These are phyloP conservation scores for Cladobotryum mycophilum DNA, from an alignment of 2,329 filamentous ascomycete genomes.

Conservation along the genomic window DNA sequence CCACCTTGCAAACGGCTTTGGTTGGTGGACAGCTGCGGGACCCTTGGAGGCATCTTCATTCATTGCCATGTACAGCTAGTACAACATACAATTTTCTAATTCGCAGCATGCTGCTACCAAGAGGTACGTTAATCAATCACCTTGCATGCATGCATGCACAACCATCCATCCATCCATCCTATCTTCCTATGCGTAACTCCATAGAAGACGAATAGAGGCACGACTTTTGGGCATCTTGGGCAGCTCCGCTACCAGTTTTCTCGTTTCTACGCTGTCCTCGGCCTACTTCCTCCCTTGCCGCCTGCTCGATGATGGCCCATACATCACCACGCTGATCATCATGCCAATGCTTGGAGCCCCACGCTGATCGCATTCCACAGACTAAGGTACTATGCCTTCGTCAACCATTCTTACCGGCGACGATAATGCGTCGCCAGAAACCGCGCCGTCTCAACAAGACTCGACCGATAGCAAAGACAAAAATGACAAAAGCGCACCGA, in stretches of 20 bases:
- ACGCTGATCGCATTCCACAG: slow-evolving; percentile 13
- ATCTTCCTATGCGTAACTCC: no score
- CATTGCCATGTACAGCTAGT: slow-evolving; percentile 7
- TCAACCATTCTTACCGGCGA: slow-evolving; percentile 15
- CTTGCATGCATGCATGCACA: no score
- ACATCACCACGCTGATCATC: neutral
- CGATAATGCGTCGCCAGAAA: slow-evolving; percentile 14
- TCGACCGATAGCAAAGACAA: slow-evolving; percentile 2
- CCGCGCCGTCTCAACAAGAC: slow-evolving; percentile 9
- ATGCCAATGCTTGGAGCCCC: neutral
- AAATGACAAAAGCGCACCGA: slow-evolving; percentile 7
- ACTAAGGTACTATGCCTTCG: slow-evolving; percentile 18
- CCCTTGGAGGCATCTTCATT: neutral
- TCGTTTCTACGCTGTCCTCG: neutral
- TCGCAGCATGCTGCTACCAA: slow-evolving; percentile 14
- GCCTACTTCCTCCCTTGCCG: neutral
- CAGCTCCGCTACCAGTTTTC: neutral
- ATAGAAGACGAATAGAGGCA: neutral
- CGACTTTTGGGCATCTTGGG: slow-evolving; percentile 9
- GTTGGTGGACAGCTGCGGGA: neutral
- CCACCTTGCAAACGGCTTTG: neutral
- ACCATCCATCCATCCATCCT: no score
- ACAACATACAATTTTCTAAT: neutral
- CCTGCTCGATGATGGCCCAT: neutral
- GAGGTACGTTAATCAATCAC: slow-evolving; percentile 9